A percentile compares a stretch with the other conserved stretches of the same genome.
phyloP scores from a whole-genome alignment of 805 yeast species.

The Starmerella vitae region DNA sequence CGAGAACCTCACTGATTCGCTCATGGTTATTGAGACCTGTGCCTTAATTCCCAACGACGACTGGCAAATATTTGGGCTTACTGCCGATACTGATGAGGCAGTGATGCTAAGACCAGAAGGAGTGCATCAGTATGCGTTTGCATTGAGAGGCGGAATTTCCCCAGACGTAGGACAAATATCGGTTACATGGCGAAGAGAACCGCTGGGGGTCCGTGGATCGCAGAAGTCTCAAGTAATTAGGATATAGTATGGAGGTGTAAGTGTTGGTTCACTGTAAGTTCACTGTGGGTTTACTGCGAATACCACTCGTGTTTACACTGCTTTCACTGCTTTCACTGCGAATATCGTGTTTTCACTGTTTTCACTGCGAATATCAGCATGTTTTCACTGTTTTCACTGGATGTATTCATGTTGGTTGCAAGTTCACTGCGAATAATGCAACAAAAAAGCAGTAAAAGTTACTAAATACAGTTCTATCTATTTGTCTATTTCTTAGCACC shows the following conservation, averaged over 20 bases:
- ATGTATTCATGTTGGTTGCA: no score
- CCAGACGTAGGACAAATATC: conserved; percentile 18
- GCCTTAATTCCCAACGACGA: conserved; percentile 21
- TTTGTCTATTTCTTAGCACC: conserved; percentile 24
- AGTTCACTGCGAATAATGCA: no score
- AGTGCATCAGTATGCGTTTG: conserved; percentile 22
- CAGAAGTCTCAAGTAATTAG: conserved; percentile 19
- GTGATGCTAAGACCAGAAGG: conserved; percentile 24
- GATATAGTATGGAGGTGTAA: no score
- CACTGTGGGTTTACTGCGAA: no score
- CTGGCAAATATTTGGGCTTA: conserved; percentile 17
- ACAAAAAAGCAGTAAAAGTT: no score
- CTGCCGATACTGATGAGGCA: conserved; percentile 2
- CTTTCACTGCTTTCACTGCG: no score
- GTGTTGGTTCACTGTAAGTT: no score
- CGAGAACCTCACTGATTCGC: conserved; percentile 24
- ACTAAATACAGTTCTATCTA: neutral
- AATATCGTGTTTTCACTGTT: no score
- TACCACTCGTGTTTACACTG: no score
- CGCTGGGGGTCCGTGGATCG: conserved; percentile 28
- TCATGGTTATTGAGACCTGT: conserved; percentile 24
- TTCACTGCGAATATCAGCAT: no score
- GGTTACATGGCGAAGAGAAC: conserved; percentile 28
- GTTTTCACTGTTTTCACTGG: no score
- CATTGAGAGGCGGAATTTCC: conserved; percentile 16